A percentile compares a stretch with the other conserved stretches of the same genome.
Conservation (phyloP, 1,139 yeast genomes). For the Candida glucosophila region DNA sequence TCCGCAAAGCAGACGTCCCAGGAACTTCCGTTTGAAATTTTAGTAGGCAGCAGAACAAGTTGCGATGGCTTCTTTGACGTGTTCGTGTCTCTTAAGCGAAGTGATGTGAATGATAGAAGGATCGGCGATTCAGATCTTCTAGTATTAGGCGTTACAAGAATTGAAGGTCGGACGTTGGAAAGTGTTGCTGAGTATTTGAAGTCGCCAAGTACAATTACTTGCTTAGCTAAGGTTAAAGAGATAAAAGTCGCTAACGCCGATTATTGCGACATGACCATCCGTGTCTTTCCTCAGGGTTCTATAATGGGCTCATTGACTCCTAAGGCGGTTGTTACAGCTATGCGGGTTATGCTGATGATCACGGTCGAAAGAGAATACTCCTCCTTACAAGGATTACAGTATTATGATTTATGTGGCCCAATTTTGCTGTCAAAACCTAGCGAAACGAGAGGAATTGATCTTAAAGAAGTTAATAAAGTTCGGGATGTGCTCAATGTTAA, state of each 20-base stretch:
- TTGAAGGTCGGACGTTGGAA: not conserved
- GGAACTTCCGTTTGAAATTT: slow-evolving; percentile 57
- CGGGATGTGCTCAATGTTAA: slow-evolving; percentile 53
- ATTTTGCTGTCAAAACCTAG: slow-evolving; percentile 64
- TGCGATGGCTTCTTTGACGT: slow-evolving; percentile 87
- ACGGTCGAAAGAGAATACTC: slow-evolving; percentile 91
- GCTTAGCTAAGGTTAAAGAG: slow-evolving; percentile 74
- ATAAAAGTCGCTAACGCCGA: slow-evolving; percentile 60
- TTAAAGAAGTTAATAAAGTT: slow-evolving; percentile 29
- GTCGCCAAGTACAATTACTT: slow-evolving; percentile 26
- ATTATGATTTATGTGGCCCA: slow-evolving; percentile 61
- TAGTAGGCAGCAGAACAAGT: slow-evolving; percentile 71
- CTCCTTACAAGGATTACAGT: slow-evolving; percentile 72
- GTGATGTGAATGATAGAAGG: slow-evolving; percentile 41
- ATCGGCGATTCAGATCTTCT: slow-evolving; percentile 73
- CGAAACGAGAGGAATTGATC: slow-evolving; percentile 23
- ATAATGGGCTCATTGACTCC: slow-evolving; percentile 55
- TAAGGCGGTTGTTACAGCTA: slow-evolving; percentile 52
- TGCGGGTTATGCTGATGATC: slow-evolving; percentile 76
- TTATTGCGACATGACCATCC: slow-evolving; percentile 61
- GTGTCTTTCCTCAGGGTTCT: slow-evolving; percentile 49
- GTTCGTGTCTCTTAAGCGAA: slow-evolving; percentile 62
- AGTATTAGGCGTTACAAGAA: slow-evolving; percentile 47
- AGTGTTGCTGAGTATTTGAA: slow-evolving; percentile 16
- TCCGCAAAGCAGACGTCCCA: slow-evolving; percentile 60